phyloP scores from a whole-genome alignment of 1,284 basidiomycete species.

The Psilocybe mexicana region DNA sequence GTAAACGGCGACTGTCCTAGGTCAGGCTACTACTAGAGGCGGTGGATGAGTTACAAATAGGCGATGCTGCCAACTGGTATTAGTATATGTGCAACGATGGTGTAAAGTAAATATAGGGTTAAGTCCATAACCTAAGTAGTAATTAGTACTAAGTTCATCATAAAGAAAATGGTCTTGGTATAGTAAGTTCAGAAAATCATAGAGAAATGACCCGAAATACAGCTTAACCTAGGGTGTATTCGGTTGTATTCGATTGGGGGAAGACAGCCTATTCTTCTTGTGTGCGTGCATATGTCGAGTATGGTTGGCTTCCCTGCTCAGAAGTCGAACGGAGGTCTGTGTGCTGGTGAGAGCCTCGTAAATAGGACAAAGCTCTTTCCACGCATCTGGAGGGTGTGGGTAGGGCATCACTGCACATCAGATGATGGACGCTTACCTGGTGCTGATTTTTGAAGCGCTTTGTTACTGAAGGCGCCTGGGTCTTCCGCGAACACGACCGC shows the following conservation, averaged over 20 bases:
- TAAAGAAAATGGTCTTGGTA: no score
- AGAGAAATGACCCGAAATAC: no score
- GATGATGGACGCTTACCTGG: background rate
- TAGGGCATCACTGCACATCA: background rate
- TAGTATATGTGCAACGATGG: no score
- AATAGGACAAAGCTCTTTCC: constrained; percentile 21
- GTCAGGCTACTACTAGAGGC: no score
- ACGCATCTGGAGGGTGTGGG: constrained; percentile 11
- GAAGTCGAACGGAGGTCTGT: constrained; percentile 1
- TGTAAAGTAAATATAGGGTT: no score
- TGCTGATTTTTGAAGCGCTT: background rate
- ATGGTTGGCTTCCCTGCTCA: background rate
- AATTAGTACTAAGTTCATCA: no score
- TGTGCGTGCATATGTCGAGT: background rate
- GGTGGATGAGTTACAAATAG: no score
- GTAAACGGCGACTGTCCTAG: no score
- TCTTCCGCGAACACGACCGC: constrained; percentile 45
- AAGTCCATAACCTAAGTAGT: no score
- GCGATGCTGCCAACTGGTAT: no score
- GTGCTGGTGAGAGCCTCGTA: constrained; percentile 11
- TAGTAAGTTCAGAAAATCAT: no score
- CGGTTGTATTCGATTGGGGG: background rate
- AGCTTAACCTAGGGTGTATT: background rate
- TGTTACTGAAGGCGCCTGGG: constrained; percentile 1
- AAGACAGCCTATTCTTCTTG: background rate